A percentile compares a stretch with the other conserved stretches of the same genome.
phyloP scores from a whole-genome alignment of 768 basidiomycete genomes.

The Mycena floridula region DNA sequence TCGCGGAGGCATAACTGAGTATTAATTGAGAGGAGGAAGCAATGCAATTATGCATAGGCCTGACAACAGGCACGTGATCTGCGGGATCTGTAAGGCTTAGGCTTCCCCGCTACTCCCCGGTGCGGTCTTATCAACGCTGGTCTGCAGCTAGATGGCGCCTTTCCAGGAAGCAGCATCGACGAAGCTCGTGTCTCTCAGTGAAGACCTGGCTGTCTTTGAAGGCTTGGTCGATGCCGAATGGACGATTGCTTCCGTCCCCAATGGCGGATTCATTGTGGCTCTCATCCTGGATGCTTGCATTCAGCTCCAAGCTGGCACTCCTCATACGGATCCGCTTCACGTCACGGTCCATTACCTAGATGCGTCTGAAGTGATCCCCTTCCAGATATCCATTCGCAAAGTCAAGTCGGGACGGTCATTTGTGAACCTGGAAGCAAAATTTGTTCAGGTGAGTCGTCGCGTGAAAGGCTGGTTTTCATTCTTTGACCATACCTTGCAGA shows the following conservation, averaged over 20 bases:
- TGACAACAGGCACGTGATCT: too few relatives aligned
- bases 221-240: not conserved
- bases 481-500: conserved; percentile 24
- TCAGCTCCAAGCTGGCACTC: conserved; percentile 32
- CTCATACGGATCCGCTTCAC: conserved; percentile 53
- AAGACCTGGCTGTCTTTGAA: not conserved
- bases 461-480: not conserved
- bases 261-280: conserved; percentile 39
- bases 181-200: not conserved
- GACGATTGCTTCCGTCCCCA: not conserved
- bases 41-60: too few relatives aligned
- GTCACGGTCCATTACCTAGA: conserved; percentile 54
- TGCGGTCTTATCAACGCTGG: too few relatives aligned
- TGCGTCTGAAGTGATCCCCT: conserved; percentile 31
- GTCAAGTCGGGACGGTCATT: conserved; percentile 48
- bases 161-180: not conserved
- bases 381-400: conserved; percentile 40
- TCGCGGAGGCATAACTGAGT: too few relatives aligned
- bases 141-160: not conserved
- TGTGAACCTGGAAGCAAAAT: conserved; percentile 51
- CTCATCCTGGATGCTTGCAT: conserved; percentile 50
- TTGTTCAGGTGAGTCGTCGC: conserved; percentile 50
- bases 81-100: too few relatives aligned
- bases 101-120: too few relatives aligned
- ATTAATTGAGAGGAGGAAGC: too few relatives aligned